Evolutionary conservation across 495 filamentous ascomycete species (phyloP).

Genomic region (Bryoglossum gracile): DNA sequence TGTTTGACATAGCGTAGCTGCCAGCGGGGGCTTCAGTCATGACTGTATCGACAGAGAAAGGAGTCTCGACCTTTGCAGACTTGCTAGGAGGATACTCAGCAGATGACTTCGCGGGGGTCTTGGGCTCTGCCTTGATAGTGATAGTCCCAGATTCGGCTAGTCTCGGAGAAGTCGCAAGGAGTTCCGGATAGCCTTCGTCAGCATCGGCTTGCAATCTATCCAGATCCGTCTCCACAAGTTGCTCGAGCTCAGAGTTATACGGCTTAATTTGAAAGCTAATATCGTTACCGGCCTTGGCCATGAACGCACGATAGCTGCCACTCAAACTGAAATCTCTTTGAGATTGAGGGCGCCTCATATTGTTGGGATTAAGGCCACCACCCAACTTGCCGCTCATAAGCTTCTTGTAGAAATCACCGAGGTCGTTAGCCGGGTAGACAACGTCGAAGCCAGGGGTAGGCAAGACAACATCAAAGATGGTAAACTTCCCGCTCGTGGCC

Average conservation of each 20-base stretch:
- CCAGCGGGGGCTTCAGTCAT: no score
- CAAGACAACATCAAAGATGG: conserved; percentile 85
- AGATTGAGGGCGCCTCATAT: conserved; percentile 76
- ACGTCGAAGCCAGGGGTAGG: conserved; percentile 91
- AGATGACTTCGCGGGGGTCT: no score
- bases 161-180: no score
- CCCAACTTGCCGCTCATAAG: conserved; percentile 79
- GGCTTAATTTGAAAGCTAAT: conserved; percentile 56
- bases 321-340: conserved; percentile 85
- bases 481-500: conserved; percentile 68
- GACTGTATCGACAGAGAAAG: no score
- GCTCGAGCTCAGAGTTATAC: conserved; percentile 66
- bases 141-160: no score
- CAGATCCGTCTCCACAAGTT: conserved; percentile 83
- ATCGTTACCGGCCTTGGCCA: conserved; percentile 54
- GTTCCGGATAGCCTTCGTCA: no score
- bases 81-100: no score
- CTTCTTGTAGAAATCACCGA: conserved; percentile 67
- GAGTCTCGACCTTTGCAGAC: no score
- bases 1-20: no score
- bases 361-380: conserved; percentile 68
- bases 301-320: conserved; percentile 77
- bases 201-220: no score
- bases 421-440: conserved; percentile 74
- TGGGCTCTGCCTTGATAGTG: no score